Evolutionary conservation across 2,329 filamentous ascomycete genomes (phyloP).

Genomic region (Dissoconium aciculare): DNA sequence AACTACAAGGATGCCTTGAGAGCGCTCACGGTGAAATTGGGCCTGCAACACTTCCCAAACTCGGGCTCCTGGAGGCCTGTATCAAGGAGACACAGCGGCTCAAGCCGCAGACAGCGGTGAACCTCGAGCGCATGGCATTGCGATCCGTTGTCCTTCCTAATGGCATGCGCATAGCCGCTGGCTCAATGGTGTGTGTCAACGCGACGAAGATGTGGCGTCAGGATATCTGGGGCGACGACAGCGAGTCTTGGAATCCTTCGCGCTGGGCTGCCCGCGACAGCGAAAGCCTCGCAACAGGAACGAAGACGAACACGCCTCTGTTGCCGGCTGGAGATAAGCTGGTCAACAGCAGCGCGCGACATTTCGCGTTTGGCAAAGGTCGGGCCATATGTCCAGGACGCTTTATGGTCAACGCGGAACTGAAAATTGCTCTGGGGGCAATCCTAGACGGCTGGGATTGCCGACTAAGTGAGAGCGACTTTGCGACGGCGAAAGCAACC

Average conservation of each 20-base stretch:
- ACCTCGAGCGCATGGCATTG: conserved; percentile 1
- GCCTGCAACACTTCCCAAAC: neutral
- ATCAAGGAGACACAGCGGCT: conserved; percentile 1
- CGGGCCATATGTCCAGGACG: neutral
- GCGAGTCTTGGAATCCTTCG: neutral
- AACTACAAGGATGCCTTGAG: neutral
- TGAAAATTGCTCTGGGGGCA: neutral
- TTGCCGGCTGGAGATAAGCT: neutral
- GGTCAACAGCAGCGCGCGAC: neutral
- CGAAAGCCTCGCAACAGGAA: neutral
- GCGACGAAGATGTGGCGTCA: neutral
- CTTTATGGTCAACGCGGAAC: conserved; percentile 1
- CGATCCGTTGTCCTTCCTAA: neutral
- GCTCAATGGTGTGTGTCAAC: neutral
- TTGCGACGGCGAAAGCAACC: neutral
- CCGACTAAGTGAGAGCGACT: conserved; percentile 1
- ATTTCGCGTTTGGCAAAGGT: conserved; percentile 1
- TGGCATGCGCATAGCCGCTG: neutral
- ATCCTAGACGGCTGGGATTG: neutral
- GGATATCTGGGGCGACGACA: neutral
- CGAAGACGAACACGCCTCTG: no score
- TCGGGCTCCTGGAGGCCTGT: neutral
- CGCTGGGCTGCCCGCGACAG: neutral
- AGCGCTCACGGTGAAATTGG: neutral
- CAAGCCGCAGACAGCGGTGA: neutral